phyloP scores from a whole-genome alignment of 768 basidiomycete genomes.

The Lactarius pseudohatsudake region DNA sequence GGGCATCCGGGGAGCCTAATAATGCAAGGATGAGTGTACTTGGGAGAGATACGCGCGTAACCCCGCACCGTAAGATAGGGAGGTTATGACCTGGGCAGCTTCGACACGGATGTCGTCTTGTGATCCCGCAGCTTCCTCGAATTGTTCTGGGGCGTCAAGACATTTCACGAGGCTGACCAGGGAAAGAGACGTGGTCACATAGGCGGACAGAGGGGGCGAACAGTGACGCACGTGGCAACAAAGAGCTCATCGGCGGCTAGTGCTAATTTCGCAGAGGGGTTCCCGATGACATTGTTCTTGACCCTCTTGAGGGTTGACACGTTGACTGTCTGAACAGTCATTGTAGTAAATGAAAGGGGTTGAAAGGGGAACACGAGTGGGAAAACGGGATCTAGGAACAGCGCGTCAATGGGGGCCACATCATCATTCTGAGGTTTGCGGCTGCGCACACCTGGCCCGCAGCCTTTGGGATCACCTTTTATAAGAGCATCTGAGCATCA shows the following conservation, averaged over 20 bases:
- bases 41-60: neutral
- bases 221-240: conserved; percentile 49
- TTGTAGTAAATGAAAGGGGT: conserved; percentile 7
- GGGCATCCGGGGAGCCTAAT: conserved; percentile 60
- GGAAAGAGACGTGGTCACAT: neutral
- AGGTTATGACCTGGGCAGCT: conserved; percentile 73
- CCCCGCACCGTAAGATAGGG: conserved; percentile 61
- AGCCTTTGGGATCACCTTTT: no score
- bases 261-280: conserved; percentile 65
- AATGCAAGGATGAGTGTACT: neutral
- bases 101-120: conserved; percentile 62
- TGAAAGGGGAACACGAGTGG: neutral
- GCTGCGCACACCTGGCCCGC: no score
- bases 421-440: conserved; percentile 32
- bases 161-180: conserved; percentile 59
- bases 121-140: conserved; percentile 37
- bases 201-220: conserved; percentile 2
- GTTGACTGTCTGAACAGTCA: conserved; percentile 35
- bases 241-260: conserved; percentile 57
- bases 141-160: conserved; percentile 45
- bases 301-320: conserved; percentile 56
- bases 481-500: neutral
- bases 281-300: conserved; percentile 79
- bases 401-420: neutral
- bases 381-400: neutral